These are phyloP conservation scores for Phalaenopsis aphrodite DNA, from an alignment of 106 monocot species.

Conservation along the genomic window DNA sequence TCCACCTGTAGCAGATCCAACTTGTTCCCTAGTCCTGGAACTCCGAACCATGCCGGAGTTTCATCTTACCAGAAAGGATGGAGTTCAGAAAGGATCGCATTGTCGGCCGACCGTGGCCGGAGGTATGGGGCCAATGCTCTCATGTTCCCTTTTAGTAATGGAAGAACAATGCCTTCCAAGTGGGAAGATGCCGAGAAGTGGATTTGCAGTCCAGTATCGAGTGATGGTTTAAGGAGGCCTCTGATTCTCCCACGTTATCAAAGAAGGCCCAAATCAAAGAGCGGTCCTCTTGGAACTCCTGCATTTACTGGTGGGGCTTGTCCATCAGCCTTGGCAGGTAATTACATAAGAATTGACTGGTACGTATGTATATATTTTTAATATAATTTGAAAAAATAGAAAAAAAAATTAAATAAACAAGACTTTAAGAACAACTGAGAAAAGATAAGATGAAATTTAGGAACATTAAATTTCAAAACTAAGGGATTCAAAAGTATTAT, in stretches of 20 bases:
- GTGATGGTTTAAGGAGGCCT: constrained; percentile 29
- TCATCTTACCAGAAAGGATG: constrained; percentile 45
- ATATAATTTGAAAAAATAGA: neutral
- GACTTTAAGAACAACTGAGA: constrained; percentile 9
- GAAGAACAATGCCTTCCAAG: constrained; percentile 71
- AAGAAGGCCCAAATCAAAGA: constrained; percentile 76
- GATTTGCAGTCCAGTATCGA: constrained; percentile 75
- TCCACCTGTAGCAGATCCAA: constrained; percentile 33
- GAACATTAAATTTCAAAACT: constrained; percentile 14
- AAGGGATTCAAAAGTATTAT: constrained; percentile 45
- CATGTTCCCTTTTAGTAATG: constrained; percentile 49
- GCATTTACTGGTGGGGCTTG: constrained; percentile 17
- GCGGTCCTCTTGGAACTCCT: constrained; percentile 68
- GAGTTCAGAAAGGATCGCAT: constrained; percentile 60
- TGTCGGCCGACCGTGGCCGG: constrained; percentile 21
- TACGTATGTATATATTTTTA: neutral
- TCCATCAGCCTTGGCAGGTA: constrained; percentile 30
- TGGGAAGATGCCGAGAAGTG: constrained; percentile 98
- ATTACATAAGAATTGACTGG: constrained; percentile 18
- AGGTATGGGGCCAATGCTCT: constrained; percentile 25
- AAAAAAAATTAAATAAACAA: neutral
- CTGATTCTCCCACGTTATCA: constrained; percentile 33
- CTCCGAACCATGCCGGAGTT: constrained; percentile 38
- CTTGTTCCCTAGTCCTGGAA: constrained; percentile 48
- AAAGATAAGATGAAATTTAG: constrained; percentile 9